Evolutionary conservation across 169 alveolate genomes (phyloP).

Genomic region (Plasmodium relictum): DNA sequence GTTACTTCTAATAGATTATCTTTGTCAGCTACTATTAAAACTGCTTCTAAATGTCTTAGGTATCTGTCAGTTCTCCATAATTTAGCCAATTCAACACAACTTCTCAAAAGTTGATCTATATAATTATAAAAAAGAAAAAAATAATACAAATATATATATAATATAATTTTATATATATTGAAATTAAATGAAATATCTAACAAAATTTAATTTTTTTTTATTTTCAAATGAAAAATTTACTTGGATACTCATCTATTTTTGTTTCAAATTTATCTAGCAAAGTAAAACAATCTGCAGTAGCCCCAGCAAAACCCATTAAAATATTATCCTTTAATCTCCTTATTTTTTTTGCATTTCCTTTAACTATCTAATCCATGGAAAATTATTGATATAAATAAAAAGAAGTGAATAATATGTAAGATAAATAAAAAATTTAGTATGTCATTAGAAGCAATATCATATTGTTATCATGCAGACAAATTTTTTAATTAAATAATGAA

Average conservation of each 20-base stretch:
- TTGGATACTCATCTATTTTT: conserved; percentile 88
- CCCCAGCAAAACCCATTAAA: conserved; percentile 89
- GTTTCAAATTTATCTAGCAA: conserved; percentile 86
- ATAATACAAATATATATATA: background rate
- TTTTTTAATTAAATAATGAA: no score
- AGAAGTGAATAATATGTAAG: conserved; percentile 3
- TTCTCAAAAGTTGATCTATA: conserved; percentile 87
- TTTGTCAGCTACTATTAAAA: conserved; percentile 86
- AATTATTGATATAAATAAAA: background rate
- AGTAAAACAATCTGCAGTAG: conserved; percentile 90
- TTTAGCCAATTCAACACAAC: conserved; percentile 90
- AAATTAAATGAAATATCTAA: background rate
- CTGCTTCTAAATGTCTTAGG: conserved; percentile 88
- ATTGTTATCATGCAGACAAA: no score
- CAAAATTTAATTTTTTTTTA: background rate
- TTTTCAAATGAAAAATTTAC: conserved; percentile 36
- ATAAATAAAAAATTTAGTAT: background rate
- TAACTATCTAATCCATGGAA: conserved; percentile 76
- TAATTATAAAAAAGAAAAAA: background rate
- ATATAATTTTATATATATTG: background rate
- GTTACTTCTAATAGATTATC: conserved; percentile 85
- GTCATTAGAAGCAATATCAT: no score
- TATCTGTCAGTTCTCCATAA: conserved; percentile 89
- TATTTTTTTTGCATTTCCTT: conserved; percentile 83
- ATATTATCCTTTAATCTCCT: conserved; percentile 81